Conservation (phyloP, 2,329 filamentous ascomycete genomes). For the Fusarium sp. region DNA sequence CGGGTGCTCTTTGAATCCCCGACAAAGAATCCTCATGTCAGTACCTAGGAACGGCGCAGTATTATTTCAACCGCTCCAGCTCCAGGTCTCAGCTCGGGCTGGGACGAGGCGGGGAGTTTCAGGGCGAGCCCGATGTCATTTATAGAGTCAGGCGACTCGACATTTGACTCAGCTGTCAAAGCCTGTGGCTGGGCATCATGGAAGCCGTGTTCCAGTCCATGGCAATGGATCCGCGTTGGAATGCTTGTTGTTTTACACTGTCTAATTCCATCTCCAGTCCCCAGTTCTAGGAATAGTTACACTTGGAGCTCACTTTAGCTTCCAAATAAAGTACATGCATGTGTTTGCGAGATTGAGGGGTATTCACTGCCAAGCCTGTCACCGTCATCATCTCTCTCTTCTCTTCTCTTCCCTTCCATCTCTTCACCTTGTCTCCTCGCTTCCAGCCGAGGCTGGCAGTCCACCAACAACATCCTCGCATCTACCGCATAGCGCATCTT, state of each 20-base stretch:
- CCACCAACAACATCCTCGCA: conserved; percentile 77
- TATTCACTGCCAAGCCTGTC: conserved; percentile 22
- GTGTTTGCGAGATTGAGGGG: conserved; percentile 27
- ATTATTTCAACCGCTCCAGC: not conserved
- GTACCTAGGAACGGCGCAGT: too few relatives aligned
- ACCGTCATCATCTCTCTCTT: conserved; percentile 13
- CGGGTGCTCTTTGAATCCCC: too few relatives aligned
- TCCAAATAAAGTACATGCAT: conserved; percentile 38
- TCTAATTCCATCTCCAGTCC: conserved; percentile 22
- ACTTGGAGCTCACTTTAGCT: conserved; percentile 20
- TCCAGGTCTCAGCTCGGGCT: conserved; percentile 29
- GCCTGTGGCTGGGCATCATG: conserved; percentile 5
- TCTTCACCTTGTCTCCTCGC: conserved; percentile 10
- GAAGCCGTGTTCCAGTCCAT: not conserved
- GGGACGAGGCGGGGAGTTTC: conserved; percentile 32
- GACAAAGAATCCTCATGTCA: too few relatives aligned
- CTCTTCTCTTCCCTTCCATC: conserved; percentile 5
- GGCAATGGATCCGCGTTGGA: not conserved
- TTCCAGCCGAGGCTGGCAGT: conserved; percentile 25
- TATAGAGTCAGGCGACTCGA: conserved; percentile 34
- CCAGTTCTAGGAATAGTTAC: conserved; percentile 9
- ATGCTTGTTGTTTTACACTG: conserved; percentile 13
- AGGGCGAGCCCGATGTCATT: conserved; percentile 27
- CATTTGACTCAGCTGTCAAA: conserved; percentile 31
- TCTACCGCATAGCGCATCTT: conserved; percentile 78